These are phyloP conservation scores for Lenzites betulinus DNA, from an alignment of 768 basidiomycete genomes.

Conservation along the genomic window DNA sequence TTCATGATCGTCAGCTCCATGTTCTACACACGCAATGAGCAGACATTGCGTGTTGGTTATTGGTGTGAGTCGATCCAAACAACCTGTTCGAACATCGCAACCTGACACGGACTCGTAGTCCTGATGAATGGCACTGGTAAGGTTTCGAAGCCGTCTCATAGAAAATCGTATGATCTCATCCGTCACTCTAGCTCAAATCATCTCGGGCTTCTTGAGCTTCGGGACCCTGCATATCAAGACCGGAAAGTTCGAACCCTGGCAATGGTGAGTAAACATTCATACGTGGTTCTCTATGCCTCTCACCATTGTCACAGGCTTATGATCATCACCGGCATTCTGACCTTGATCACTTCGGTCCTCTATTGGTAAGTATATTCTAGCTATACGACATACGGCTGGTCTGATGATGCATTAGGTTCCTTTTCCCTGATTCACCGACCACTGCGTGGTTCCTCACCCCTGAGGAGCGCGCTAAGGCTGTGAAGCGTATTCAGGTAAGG, in stretches of 20 bases:
- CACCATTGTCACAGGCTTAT: slow-evolving; percentile 49
- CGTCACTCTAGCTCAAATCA: slow-evolving; percentile 60
- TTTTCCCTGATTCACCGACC: slow-evolving; percentile 77
- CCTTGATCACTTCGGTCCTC: slow-evolving; percentile 48
- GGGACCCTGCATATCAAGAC: slow-evolving; percentile 65
- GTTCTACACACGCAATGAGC: slow-evolving; percentile 76
- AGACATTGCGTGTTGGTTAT: slow-evolving; percentile 69
- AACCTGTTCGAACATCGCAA: too few species aligned
- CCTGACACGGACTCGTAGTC: slow-evolving; percentile 39
- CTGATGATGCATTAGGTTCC: slow-evolving; percentile 45
- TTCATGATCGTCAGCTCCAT: slow-evolving; percentile 77
- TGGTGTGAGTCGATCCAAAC: slow-evolving; percentile 60
- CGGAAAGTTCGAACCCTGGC: slow-evolving; percentile 63
- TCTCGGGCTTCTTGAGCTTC: slow-evolving; percentile 69
- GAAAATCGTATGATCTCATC: neutral
- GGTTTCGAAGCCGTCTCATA: neutral
- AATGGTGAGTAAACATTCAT: slow-evolving; percentile 48
- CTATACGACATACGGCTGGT: too few species aligned
- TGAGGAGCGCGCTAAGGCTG: slow-evolving; percentile 62
- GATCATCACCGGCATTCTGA: slow-evolving; percentile 66
- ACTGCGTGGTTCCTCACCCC: slow-evolving; percentile 73
- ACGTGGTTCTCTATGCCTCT: neutral
- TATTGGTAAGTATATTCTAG: slow-evolving; percentile 47
- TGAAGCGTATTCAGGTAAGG: slow-evolving; percentile 62
- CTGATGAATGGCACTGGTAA: slow-evolving; percentile 75